These are phyloP conservation scores for Fusarium papillatum DNA, from an alignment of 2,329 filamentous ascomycete genomes.

Conservation along the genomic window DNA sequence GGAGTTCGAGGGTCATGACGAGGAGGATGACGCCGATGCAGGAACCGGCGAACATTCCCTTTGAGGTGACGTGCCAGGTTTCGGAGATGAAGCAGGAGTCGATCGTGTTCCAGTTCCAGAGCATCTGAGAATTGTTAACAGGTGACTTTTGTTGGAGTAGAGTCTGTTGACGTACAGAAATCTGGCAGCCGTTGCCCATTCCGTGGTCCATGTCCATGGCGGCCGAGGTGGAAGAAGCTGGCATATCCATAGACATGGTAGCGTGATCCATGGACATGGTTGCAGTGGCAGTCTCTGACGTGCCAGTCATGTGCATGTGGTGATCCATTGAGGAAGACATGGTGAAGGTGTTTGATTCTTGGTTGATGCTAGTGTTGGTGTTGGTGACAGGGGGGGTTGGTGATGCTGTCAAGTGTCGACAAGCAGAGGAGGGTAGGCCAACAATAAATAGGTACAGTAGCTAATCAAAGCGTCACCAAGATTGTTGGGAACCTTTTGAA, in stretches of 20 bases:
- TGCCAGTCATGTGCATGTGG: conserved; percentile 31
- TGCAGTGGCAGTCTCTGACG: conserved; percentile 10
- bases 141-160: neutral
- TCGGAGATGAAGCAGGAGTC: conserved; percentile 78
- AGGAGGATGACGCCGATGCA: conserved; percentile 86
- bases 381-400: neutral
- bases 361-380: neutral
- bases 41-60: conserved; percentile 81
- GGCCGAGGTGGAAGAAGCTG: conserved; percentile 27
- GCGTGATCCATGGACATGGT: conserved; percentile 29
- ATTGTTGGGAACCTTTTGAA: conserved; percentile 12
- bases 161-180: conserved; percentile 49
- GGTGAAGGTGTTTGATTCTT: neutral
- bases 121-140: conserved; percentile 66
- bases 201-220: conserved; percentile 32
- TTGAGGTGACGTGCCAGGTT: conserved; percentile 78
- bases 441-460: neutral
- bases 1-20: conserved; percentile 78
- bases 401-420: neutral
- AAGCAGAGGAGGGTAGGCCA: neutral
- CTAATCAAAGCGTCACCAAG: neutral
- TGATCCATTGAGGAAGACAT: conserved; percentile 15
- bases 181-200: conserved; percentile 49
- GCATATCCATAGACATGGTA: conserved; percentile 37
- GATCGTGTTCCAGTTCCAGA: conserved; percentile 84